Evolutionary conservation across 768 basidiomycete species (phyloP), one percentile per base, ranked within the genome.

Genomic region (Lactifluus rugatus): DNA sequence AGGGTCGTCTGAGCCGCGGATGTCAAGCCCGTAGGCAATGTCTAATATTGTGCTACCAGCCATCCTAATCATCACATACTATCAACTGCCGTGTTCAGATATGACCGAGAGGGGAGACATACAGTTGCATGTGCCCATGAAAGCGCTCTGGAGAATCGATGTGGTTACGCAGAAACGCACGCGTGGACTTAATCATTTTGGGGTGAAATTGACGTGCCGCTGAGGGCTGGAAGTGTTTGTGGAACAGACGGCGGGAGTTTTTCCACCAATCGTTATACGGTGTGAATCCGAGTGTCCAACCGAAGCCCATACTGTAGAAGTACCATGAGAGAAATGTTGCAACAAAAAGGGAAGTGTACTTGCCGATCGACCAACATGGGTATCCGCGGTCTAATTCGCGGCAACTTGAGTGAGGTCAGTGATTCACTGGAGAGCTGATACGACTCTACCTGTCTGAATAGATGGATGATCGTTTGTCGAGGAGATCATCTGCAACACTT

Each of bases 401-500:
- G 31, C 5, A n/a, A 19, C 6, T 6, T 32, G 6, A 8, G 39
- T 56, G 17, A 49, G 17, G 3, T 9, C 1, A 25, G 2, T 19
- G 17, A n/a, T 34, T 25, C n/a, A 41, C 6, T 5, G 7, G 37
- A 46, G n/a, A 39, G 34, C 37, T 16, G 23, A 37, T 1, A 8
- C 13, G 8, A 25, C 45, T 13, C 28, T 32, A 62, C 55, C 70
- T 28, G 61, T 67, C 68, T 5, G 76, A 75, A 62, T 76, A 77
- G 5, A 71, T 73, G 6, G 66, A 59, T 1, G 73, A 73, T 14
- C 72, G 65, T 41, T 70, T 70, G 44, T 74, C 71, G n/a, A 76
- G 67, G 4, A 76, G 65, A 9, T 72, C 73, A 26, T 68, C 68
- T 2, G 70, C 68, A 17, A 69, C 65, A 37, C 71, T 67, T 19